A percentile compares a stretch with the other conserved stretches of the same genome.
Evolutionary conservation across 108 stramenopile species (phyloP).

Genomic region (Cyclotella atomus): DNA sequence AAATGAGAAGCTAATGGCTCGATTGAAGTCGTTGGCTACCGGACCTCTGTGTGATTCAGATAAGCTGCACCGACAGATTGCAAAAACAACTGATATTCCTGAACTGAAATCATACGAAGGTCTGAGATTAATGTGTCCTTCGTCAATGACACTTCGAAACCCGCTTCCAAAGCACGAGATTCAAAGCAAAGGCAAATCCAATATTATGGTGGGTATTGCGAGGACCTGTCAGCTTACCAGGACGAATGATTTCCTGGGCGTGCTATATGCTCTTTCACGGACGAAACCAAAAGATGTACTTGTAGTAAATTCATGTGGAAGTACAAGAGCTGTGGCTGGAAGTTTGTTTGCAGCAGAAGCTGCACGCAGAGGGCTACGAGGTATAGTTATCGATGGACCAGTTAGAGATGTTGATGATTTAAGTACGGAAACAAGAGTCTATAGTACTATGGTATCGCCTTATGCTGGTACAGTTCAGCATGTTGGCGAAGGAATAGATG

Average conservation of each 20-base stretch:
- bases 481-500: constrained; percentile 47
- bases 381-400: constrained; percentile 63
- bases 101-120: constrained; percentile 23
- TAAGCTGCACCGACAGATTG: constrained; percentile 20
- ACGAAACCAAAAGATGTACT: constrained; percentile 42
- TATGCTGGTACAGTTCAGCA: constrained; percentile 58
- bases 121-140: constrained; percentile 32
- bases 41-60: constrained; percentile 44
- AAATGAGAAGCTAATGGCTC: constrained; percentile 16
- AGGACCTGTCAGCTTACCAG: constrained; percentile 48
- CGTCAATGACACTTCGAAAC: constrained; percentile 33
- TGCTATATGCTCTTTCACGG: constrained; percentile 44
- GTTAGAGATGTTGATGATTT: constrained; percentile 50
- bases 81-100: constrained; percentile 22
- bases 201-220: constrained; percentile 18
- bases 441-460: constrained; percentile 45
- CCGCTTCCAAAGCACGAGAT: constrained; percentile 1
- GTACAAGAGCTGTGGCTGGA: constrained; percentile 64
- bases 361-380: constrained; percentile 40
- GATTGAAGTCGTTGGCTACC: constrained; percentile 16
- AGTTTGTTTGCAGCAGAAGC: constrained; percentile 52
- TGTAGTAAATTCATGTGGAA: constrained; percentile 48
- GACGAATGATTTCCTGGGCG: constrained; percentile 60
- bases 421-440: constrained; percentile 11
- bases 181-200: not conserved